A percentile compares a stretch with the other conserved stretches of the same genome.
phyloP scores from a whole-genome alignment of 164 flowering plant species.

The Cinnamomum micranthum region DNA sequence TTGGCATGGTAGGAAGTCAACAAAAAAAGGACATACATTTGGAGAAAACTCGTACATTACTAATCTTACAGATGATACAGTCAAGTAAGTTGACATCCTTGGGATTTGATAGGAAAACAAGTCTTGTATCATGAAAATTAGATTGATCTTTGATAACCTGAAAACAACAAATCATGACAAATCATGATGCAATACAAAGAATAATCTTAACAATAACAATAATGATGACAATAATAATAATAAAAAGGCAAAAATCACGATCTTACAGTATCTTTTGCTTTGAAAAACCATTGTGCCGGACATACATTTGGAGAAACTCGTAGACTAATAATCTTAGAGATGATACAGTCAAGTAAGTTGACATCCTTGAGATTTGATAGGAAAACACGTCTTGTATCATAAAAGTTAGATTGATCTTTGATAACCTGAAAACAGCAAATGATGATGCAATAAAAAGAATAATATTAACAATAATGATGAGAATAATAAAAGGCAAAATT shows the following conservation, averaged over 20 bases:
- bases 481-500: neutral
- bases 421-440: slow-evolving; percentile 29
- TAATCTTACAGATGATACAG: slow-evolving; percentile 47
- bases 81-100: slow-evolving; percentile 59
- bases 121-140: slow-evolving; percentile 30
- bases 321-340: slow-evolving; percentile 41
- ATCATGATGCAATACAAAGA: neutral
- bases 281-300: slow-evolving; percentile 58
- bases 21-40: slow-evolving; percentile 27
- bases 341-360: slow-evolving; percentile 57
- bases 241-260: neutral
- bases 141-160: slow-evolving; percentile 30
- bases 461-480: neutral
- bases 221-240: neutral
- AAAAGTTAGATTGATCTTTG: slow-evolving; percentile 9
- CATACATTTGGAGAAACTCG: slow-evolving; percentile 37
- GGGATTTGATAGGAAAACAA: slow-evolving; percentile 60
- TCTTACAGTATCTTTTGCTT: neutral
- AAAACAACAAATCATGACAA: neutral
- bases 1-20: neutral
- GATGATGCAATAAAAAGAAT: neutral
- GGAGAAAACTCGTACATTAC: slow-evolving; percentile 27
- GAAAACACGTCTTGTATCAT: slow-evolving; percentile 50
- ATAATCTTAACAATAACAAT: neutral
- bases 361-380: slow-evolving; percentile 53